phyloP scores from a whole-genome alignment of 805 yeast species.

The Sugiyamaella americana region DNA sequence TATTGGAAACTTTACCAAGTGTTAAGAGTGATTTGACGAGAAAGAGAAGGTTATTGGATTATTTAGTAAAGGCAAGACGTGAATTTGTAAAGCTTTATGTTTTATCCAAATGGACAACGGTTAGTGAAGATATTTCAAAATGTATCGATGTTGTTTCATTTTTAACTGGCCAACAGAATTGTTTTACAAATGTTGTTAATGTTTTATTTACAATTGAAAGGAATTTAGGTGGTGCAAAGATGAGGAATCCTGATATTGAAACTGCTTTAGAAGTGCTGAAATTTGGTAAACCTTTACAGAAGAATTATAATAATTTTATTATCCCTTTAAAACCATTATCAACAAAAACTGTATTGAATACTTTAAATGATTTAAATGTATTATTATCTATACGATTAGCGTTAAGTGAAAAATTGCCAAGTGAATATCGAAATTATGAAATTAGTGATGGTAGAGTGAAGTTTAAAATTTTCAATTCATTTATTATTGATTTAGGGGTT shows the following conservation, averaged over 20 bases:
- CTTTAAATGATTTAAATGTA: slow-evolving; percentile 64
- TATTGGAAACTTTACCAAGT: slow-evolving; percentile 54
- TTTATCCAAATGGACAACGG: slow-evolving; percentile 80
- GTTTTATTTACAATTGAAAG: slow-evolving; percentile 63
- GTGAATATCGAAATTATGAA: slow-evolving; percentile 52
- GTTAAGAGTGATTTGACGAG: slow-evolving; percentile 52
- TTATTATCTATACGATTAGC: slow-evolving; percentile 72
- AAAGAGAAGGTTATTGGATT: slow-evolving; percentile 61
- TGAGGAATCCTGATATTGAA: slow-evolving; percentile 84
- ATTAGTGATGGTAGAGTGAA: slow-evolving; percentile 73
- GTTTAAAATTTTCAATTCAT: slow-evolving; percentile 56
- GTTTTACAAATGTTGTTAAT: slow-evolving; percentile 56
- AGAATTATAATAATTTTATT: slow-evolving; percentile 51
- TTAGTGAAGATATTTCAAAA: slow-evolving; percentile 60
- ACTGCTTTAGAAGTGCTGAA: slow-evolving; percentile 83
- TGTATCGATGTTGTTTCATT: slow-evolving; percentile 84
- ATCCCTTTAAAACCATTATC: slow-evolving; percentile 45
- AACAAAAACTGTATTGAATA: slow-evolving; percentile 50
- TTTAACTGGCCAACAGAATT: slow-evolving; percentile 73
- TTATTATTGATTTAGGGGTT: slow-evolving; percentile 72
- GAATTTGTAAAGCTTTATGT: slow-evolving; percentile 83
- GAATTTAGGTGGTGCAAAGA: slow-evolving; percentile 76
- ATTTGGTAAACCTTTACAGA: slow-evolving; percentile 68
- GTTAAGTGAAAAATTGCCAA: slow-evolving; percentile 50
- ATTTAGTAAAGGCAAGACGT: slow-evolving; percentile 68